These are phyloP conservation scores for Platanthera guangdongensis DNA, from an alignment of 106 monocot genomes.

Conservation along the genomic window DNA sequence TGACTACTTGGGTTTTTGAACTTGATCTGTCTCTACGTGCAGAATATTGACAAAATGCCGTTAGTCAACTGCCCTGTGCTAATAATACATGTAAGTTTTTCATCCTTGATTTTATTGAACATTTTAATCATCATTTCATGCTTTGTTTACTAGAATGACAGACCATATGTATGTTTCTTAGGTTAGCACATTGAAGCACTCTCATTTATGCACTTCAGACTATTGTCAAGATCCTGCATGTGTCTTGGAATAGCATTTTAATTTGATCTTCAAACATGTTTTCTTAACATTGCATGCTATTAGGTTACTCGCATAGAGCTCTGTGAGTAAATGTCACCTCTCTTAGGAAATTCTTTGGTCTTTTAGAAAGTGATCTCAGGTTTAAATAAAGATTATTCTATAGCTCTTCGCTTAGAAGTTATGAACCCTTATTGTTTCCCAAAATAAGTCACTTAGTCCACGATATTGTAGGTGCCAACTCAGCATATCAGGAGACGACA, in stretches of 20 bases:
- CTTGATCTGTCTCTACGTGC: background rate
- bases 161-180: background rate
- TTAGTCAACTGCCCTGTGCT: conserved; percentile 11
- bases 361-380: too few relatives aligned
- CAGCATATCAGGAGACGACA: too few relatives aligned
- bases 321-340: too few relatives aligned
- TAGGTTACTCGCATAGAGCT: too few relatives aligned
- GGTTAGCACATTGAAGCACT: background rate
- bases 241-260: background rate
- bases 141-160: background rate
- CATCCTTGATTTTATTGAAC: background rate
- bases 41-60: conserved; percentile 12
- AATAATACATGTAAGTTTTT: conserved; percentile 9
- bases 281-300: too few relatives aligned
- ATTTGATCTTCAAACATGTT: background rate
- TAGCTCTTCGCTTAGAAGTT: too few relatives aligned
- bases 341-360: too few relatives aligned
- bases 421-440: too few relatives aligned
- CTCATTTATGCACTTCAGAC: background rate
- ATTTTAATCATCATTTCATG: background rate
- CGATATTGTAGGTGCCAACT: too few relatives aligned
- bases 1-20: background rate
- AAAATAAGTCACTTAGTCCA: too few relatives aligned
- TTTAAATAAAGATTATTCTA: too few relatives aligned
- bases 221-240: background rate